Conservation (phyloP, 2,329 filamentous ascomycete genomes). For the Pseudogymnoascus sp. region DNA sequence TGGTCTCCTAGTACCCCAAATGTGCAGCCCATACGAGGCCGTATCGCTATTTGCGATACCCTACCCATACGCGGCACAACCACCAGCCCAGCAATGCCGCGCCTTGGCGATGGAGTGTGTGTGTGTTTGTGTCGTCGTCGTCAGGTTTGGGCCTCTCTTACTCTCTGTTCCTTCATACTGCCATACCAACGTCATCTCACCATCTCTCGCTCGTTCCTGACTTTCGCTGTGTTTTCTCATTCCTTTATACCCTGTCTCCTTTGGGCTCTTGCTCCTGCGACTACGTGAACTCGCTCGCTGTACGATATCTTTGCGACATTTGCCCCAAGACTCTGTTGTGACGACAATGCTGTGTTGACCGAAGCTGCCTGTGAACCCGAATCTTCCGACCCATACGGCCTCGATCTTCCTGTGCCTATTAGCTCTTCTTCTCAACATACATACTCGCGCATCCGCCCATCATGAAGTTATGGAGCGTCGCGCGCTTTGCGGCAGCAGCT, state of each 20-base stretch:
- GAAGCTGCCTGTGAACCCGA: background rate
- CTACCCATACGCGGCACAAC: background rate
- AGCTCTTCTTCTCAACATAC: background rate
- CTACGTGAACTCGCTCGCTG: background rate
- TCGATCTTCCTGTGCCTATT: background rate
- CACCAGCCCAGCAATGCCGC: constrained; percentile 3
- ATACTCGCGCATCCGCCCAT: background rate
- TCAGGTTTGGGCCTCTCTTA: background rate
- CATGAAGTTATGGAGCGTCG: background rate
- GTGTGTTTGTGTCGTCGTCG: background rate
- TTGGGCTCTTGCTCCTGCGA: background rate
- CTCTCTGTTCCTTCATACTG: background rate
- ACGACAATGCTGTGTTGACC: background rate
- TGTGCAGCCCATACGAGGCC: background rate
- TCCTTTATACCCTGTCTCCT: background rate
- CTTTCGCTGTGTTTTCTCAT: background rate
- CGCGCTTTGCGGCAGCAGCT: background rate
- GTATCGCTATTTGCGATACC: background rate
- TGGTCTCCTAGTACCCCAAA: background rate
- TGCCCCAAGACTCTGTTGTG: background rate
- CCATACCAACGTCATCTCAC: background rate
- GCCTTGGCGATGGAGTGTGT: background rate
- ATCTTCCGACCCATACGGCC: background rate
- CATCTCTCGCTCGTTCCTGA: background rate
- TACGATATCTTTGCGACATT: background rate